Percentiles rank a stretch among this genome's conserved stretches.
Evolutionary conservation across 257 asterid genomes (phyloP).

Genomic region (Solanum peruvianum): DNA sequence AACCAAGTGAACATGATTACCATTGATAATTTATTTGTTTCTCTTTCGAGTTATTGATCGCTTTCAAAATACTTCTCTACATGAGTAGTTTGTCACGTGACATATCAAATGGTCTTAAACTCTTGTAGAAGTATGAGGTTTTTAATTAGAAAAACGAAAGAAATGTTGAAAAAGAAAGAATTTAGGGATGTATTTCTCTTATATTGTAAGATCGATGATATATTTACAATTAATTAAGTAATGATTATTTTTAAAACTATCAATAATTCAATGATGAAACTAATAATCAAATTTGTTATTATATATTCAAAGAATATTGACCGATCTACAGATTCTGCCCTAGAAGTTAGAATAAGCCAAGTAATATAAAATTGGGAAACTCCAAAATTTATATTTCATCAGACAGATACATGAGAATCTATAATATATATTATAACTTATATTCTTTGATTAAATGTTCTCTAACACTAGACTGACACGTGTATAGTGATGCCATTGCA

Average conservation of each 20-base stretch:
- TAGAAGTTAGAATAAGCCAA: neutral
- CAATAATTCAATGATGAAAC: no score
- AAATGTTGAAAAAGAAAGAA: no score
- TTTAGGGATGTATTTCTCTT: no score
- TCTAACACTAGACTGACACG: neutral
- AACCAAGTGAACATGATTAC: no score
- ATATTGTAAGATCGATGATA: rapidly evolving
- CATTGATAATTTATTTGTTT: no score
- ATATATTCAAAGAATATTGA: neutral
- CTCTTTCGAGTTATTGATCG: rapidly evolving
- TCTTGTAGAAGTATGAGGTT: rapidly evolving
- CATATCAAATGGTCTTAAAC: no score
- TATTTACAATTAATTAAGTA: no score
- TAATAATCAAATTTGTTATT: no score
- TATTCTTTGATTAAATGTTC: neutral
- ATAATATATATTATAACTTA: neutral
- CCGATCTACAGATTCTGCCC: neutral
- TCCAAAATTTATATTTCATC: neutral
- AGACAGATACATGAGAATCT: neutral
- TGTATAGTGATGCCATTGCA: neutral
- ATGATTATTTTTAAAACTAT: rapidly evolving
- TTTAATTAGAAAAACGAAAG: rapidly evolving
- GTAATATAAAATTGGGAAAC: neutral
- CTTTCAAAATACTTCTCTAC: rapidly evolving
- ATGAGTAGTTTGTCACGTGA: no score